These are phyloP conservation scores for Mytilinidion resinicola DNA, from an alignment of 495 filamentous ascomycete genomes.

Conservation along the genomic window DNA sequence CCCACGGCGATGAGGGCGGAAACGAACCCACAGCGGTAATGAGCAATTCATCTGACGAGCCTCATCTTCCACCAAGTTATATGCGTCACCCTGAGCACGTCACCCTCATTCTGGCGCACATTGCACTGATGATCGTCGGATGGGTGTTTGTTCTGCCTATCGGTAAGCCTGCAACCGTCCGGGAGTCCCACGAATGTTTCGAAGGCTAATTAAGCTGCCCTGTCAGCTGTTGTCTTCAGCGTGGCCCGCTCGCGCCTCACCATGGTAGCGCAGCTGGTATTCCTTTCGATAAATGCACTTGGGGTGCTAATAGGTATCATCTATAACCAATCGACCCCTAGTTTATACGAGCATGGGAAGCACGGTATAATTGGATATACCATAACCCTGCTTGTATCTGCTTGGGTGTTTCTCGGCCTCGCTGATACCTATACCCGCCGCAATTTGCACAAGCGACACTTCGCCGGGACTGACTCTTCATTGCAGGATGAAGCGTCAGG, in stretches of 20 bases:
- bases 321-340: constrained; percentile 77
- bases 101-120: constrained; percentile 67
- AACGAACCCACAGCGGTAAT: constrained; percentile 11
- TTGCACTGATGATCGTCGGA: constrained; percentile 68
- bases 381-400: constrained; percentile 61
- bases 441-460: too few relatives aligned
- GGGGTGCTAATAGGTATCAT: constrained; percentile 66
- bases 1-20: constrained; percentile 29
- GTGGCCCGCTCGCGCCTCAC: constrained; percentile 72
- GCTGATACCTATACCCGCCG: constrained; percentile 24
- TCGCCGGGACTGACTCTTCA: too few relatives aligned
- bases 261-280: constrained; percentile 66
- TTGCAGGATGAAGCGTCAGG: constrained; percentile 19
- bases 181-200: not conserved
- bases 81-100: constrained; percentile 63
- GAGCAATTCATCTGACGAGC: constrained; percentile 2
- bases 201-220: constrained; percentile 2
- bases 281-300: constrained; percentile 63
- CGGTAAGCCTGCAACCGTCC: constrained; percentile 47
- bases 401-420: constrained; percentile 63
- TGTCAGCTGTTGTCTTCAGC: constrained; percentile 73
- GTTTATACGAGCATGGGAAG: constrained; percentile 80
- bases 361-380: constrained; percentile 90
- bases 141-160: constrained; percentile 84
- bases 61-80: constrained; percentile 50